Percentiles rank a stretch among this genome's conserved stretches.
Evolutionary conservation across 176 grass and related monocot genomes (phyloP).

Genomic region (Urochloa ruziziensis): DNA sequence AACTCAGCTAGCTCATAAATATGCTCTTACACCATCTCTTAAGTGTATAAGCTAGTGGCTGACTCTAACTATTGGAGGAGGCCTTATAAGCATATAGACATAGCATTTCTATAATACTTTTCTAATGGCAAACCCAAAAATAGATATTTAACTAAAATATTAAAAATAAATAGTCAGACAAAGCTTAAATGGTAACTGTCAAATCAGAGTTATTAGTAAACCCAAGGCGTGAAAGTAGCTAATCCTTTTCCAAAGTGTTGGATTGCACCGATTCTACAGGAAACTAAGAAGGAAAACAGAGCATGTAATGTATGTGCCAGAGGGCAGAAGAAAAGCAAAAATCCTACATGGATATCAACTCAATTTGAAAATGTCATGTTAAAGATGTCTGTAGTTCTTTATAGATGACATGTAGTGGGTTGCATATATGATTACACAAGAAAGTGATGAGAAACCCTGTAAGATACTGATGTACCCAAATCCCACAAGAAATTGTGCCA

Average conservation of each 20-base stretch:
- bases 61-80: too few relatives aligned
- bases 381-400: not conserved
- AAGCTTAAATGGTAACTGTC: not conserved
- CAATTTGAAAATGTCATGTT: not conserved
- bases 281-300: not conserved
- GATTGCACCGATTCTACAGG: conserved; percentile 6
- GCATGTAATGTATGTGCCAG: not conserved
- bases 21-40: too few relatives aligned
- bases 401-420: not conserved
- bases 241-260: not conserved
- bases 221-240: not conserved
- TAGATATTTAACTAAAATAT: not conserved
- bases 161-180: not conserved
- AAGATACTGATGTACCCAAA: not conserved
- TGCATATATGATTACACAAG: not conserved
- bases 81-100: not conserved
- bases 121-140: not conserved
- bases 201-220: not conserved
- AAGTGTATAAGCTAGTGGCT: too few relatives aligned
- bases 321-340: not conserved
- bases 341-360: not conserved
- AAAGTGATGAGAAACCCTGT: not conserved
- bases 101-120: not conserved
- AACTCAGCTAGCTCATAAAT: too few relatives aligned
- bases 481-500: too few relatives aligned